phyloP scores from a whole-genome alignment of 2,329 filamentous ascomycete genomes.

The Epichloe sp. region DNA sequence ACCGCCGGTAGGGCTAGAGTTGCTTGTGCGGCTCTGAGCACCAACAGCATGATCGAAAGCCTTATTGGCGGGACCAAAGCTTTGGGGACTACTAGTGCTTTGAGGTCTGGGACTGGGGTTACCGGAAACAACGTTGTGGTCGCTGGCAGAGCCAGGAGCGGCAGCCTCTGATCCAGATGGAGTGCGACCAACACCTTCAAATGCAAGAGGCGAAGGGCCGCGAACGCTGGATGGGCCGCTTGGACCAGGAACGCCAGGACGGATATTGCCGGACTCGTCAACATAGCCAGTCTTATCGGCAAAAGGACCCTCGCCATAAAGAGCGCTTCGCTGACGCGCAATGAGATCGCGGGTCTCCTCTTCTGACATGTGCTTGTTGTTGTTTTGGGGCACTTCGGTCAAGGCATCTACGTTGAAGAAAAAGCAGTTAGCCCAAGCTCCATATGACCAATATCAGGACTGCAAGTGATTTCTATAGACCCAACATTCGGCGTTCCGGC shows the following conservation, averaged over 20 bases:
- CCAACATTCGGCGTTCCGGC: neutral
- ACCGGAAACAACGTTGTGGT: conserved; percentile 27
- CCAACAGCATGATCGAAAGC: conserved; percentile 45
- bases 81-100: conserved; percentile 74
- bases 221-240: conserved; percentile 52
- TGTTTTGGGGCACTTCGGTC: conserved; percentile 27
- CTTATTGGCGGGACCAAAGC: conserved; percentile 40
- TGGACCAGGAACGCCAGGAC: conserved; percentile 53
- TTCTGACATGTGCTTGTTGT: conserved; percentile 78
- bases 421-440: conserved; percentile 24
- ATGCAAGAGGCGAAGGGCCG: conserved; percentile 68
- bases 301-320: conserved; percentile 71
- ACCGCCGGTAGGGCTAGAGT: conserved; percentile 66
- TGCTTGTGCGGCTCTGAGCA: conserved; percentile 61
- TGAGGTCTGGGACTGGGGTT: conserved; percentile 54
- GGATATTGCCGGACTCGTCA: conserved; percentile 52
- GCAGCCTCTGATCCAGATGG: conserved; percentile 24
- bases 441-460: conserved; percentile 12
- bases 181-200: conserved; percentile 42
- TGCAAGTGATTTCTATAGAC: conserved; percentile 2
- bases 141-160: conserved; percentile 27
- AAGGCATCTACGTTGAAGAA: conserved; percentile 35
- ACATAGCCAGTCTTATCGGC: conserved; percentile 53
- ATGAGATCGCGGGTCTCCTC: conserved; percentile 93
- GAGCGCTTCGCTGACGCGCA: conserved; percentile 83